Percentiles rank a stretch among this genome's conserved stretches.
phyloP scores from a whole-genome alignment of 2,329 filamentous ascomycete genomes.

The Epichloe amarillans region DNA sequence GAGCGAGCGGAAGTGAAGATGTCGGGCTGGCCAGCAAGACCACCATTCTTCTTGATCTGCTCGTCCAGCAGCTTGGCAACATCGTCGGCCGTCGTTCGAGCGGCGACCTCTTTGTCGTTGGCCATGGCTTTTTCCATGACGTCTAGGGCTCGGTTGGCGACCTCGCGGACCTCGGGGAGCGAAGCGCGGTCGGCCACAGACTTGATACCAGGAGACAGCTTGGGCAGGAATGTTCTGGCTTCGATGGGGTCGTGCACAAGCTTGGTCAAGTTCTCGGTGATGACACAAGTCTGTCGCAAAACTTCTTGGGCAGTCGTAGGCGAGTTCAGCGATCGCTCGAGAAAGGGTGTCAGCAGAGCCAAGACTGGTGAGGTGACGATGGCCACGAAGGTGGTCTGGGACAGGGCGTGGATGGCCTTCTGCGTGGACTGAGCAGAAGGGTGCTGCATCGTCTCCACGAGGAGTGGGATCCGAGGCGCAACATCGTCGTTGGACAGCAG shows the following conservation, averaged over 20 bases:
- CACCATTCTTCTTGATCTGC: conserved; percentile 58
- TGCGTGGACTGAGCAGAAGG: conserved; percentile 78
- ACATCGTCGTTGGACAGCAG: conserved; percentile 96
- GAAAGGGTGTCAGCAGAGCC: conserved; percentile 82
- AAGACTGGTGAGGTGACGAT: conserved; percentile 91
- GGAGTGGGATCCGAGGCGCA: conserved; percentile 74
- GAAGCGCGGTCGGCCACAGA: conserved; percentile 77
- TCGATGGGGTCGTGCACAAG: conserved; percentile 92
- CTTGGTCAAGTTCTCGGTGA: conserved; percentile 96
- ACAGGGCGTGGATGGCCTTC: conserved; percentile 93
- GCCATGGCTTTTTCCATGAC: conserved; percentile 93
- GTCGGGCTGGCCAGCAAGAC: conserved; percentile 44
- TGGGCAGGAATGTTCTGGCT: conserved; percentile 87
- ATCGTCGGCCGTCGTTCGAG: conserved; percentile 57
- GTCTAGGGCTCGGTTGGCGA: conserved; percentile 66
- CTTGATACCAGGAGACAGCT: conserved; percentile 88
- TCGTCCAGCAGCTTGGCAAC: conserved; percentile 62
- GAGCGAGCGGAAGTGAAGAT: conserved; percentile 53
- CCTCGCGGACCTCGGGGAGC: conserved; percentile 83
- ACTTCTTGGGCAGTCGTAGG: conserved; percentile 88
- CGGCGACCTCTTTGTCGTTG: conserved; percentile 50
- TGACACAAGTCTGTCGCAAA: conserved; percentile 86
- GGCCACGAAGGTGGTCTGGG: conserved; percentile 96
- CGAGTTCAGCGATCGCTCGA: conserved; percentile 87
- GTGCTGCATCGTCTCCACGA: conserved; percentile 91